Base-by-base conservation (phyloP, 2,329 filamentous ascomycete species). In the Tolypocladium tropicale region DNA sequence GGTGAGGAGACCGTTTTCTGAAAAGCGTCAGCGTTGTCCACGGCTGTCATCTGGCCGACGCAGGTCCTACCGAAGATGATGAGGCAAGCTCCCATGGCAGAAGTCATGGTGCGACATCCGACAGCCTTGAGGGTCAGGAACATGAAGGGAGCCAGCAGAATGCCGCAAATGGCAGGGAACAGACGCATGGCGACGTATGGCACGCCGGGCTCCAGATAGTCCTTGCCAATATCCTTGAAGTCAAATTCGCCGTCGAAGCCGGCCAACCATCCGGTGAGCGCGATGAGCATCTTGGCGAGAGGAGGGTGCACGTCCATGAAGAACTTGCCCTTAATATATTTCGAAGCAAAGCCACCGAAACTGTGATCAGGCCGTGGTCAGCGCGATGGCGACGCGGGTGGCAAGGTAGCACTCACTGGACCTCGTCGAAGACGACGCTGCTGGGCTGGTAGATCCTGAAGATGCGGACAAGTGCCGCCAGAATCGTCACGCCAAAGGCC, bases 231-330 rank as follows among this genome's bases (percentile, higher is more conserved):
- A 64, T 99, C 92, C 78, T 97, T 99, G 79, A 99, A 99, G 72
- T 97, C 94, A 70, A 99, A 99, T 60, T 90, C 81, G 61, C 94
- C 94, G 68, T 96, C 83, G 72, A 97, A 99, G 55, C 94, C 94
- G 65, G 92, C 94, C 61, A 96, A 74, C 86, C 89, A 99, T 64
- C 93, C 94, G 61, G 92, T 91, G 58, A 99, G 83, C 54, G 94
- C 95, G 67, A 99, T 93, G 63, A 99, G 85, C 70, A 99, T 84
- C 78, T 99, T 99, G 62, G 94, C 94, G 58, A 99, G 81, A 50
- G 94, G 94, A 34, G 94, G 94, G 70, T 99, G 94, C n/a, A 99
- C 94, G 70, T 99, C 94, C 94, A 99, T 99, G 74, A 99, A 99
- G 82, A 99, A 99, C 71, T 82, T 88, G 68, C 94, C 94, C 79